Base-by-base conservation (phyloP, 768 basidiomycete species). In the Mycena rebaudengoi region DNA sequence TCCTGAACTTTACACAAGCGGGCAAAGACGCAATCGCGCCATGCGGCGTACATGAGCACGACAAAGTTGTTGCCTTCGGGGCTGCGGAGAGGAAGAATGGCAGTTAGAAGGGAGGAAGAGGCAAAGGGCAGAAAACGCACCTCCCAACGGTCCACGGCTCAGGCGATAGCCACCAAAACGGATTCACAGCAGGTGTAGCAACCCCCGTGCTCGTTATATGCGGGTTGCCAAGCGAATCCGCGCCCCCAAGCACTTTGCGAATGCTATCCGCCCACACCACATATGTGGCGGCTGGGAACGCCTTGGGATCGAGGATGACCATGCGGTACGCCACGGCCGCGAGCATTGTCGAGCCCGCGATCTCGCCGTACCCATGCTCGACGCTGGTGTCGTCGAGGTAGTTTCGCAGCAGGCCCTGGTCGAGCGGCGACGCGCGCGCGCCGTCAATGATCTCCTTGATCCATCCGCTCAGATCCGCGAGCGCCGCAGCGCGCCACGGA, bases 381-480 rank as follows among this genome's bases (percentile, higher is more conserved):
- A 65, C 69, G 1, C 56, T 43, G 12, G 64, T 28, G 48, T 80
- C 75, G 66, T 81, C 57, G 13, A 78, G 58, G 65, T 82, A 84
- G 63, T 84, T 84, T 35, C 79, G 73, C 26, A 83, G 61, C 4
- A 83, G 71, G 2, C 78, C 78, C 21, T 69, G 66, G 25, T 80
- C 78, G 13, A 59, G 46, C 1, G 75, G 65, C 3, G 75, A 69
- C 2, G 43, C 59, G 56, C 77, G 77, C 20, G 75, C 83, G 5
- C 75, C 82, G 53, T 84, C 80, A 26, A 84, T 46, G 58, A 84
- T 84, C 51, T 83, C 82, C 68, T 76, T 77, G 68, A 84, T 81
- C 69, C 76, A 80, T 4, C 48, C 57, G 1, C 74, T 77, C n/a
- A 82, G 69, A 14, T 74, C 49, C 12, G 52, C 18, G 11, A 78